Conservation (phyloP, 805 yeast genomes). For the Zygoascus bituminiphila region DNA sequence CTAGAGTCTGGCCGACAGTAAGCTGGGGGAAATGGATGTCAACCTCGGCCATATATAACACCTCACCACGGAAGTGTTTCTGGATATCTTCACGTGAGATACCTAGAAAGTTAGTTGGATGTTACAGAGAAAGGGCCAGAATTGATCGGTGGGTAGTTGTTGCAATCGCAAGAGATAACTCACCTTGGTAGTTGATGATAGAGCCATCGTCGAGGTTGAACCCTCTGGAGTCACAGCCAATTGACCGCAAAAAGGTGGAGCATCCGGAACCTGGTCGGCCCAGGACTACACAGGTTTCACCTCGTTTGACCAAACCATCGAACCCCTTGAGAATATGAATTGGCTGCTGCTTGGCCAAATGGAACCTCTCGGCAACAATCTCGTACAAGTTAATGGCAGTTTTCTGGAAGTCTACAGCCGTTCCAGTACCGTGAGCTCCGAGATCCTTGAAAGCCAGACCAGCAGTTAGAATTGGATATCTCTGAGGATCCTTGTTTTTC, state of each 20-base stretch:
- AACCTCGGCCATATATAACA: slow-evolving; percentile 34
- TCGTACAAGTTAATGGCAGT: slow-evolving; percentile 40
- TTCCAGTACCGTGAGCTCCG: slow-evolving; percentile 55
- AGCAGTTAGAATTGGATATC: slow-evolving; percentile 33
- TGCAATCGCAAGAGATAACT: too few species aligned
- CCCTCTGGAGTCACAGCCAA: slow-evolving; percentile 48
- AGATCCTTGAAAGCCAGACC: slow-evolving; percentile 54
- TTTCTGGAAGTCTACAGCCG: slow-evolving; percentile 61
- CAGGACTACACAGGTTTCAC: slow-evolving; percentile 61
- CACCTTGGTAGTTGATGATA: slow-evolving; percentile 49
- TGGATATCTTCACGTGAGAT: slow-evolving; percentile 52
- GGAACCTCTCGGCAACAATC: not conserved
- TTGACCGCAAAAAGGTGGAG: slow-evolving; percentile 56
- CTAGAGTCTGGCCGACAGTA: slow-evolving; percentile 65
- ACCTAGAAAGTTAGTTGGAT: too few species aligned
- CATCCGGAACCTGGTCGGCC: slow-evolving; percentile 81
- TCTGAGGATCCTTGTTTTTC: not conserved
- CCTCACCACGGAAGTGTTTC: slow-evolving; percentile 44
- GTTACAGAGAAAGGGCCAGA: too few species aligned
- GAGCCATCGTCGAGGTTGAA: slow-evolving; percentile 43
- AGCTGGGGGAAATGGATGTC: slow-evolving; percentile 72
- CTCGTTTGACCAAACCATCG: slow-evolving; percentile 40
- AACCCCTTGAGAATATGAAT: slow-evolving; percentile 14
- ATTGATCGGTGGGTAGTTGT: too few species aligned
- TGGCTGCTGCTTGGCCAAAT: not conserved